Conservation (phyloP, 257 asterid species). For the Nicotiana knightiana region DNA sequence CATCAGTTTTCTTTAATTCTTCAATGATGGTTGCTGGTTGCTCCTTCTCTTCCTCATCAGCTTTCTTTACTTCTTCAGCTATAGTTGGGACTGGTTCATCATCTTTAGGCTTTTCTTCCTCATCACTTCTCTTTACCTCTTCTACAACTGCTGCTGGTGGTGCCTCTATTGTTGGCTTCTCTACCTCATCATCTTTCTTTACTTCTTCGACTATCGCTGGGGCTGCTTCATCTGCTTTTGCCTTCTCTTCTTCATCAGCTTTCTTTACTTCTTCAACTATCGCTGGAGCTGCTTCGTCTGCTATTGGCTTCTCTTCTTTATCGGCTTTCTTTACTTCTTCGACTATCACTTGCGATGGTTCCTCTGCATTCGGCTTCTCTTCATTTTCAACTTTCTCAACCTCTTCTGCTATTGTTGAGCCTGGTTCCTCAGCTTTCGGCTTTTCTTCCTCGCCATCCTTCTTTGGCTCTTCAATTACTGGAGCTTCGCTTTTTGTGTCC, state of each 20-base stretch:
- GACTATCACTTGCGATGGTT: conserved; percentile 1
- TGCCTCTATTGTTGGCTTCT: not conserved
- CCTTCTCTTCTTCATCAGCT: not conserved
- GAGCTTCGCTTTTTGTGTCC: conserved; percentile 4
- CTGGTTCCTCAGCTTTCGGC: not conserved
- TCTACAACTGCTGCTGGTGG: not conserved
- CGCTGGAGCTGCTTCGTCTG: not conserved
- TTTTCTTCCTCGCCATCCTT: not conserved
- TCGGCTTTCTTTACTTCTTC: not conserved
- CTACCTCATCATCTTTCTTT: conserved; percentile 2
- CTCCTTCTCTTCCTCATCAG: not conserved
- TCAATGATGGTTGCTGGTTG: not conserved
- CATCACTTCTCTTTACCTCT: not conserved
- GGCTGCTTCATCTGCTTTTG: not conserved
- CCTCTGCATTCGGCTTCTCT: not conserved
- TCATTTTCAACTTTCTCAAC: not conserved
- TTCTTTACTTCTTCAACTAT: not conserved
- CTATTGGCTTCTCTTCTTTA: not conserved
- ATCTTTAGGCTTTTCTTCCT: not conserved
- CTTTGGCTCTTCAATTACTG: not conserved
- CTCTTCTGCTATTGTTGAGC: conserved; percentile 6
- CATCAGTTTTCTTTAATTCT: not conserved
- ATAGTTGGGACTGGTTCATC: not conserved
- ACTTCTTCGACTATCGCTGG: not conserved
- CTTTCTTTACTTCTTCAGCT: not conserved